Conservation (phyloP, 345 rosid genomes). For the Cardamine occulta region DNA sequence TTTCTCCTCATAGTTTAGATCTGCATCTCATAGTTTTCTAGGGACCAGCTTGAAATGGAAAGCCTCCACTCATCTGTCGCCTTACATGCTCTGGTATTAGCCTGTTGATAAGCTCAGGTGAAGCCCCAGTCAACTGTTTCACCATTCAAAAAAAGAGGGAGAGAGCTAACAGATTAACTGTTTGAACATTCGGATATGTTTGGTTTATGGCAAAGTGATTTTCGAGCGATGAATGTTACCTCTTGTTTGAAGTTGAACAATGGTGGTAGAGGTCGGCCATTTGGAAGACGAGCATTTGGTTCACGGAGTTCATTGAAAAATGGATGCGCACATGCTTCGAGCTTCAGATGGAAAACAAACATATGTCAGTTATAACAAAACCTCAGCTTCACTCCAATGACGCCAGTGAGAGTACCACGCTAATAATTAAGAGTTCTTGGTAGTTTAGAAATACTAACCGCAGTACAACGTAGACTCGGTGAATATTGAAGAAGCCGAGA, state of each 20-base stretch:
- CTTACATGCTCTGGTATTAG: conserved; percentile 73
- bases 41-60: conserved; percentile 47
- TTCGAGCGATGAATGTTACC: conserved; percentile 43
- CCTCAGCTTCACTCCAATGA: not conserved
- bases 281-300: conserved; percentile 77
- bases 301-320: conserved; percentile 87
- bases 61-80: conserved; percentile 51
- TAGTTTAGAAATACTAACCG: conserved; percentile 54
- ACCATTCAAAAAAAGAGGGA: conserved; percentile 5
- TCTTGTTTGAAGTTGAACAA: conserved; percentile 80
- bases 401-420: not conserved
- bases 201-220: not conserved
- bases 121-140: conserved; percentile 66
- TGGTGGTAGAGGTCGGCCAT: conserved; percentile 65
- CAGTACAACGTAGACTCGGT: conserved; percentile 78
- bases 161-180: not conserved
- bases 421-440: not conserved
- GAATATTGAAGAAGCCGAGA: conserved; percentile 86
- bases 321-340: conserved; percentile 81
- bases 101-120: conserved; percentile 68
- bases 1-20: conserved; percentile 4
- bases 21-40: conserved; percentile 31
- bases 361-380: not conserved
- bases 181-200: not conserved
- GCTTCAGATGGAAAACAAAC: conserved; percentile 47